Evolutionary conservation across 2,329 filamentous ascomycete species (phyloP).

Genomic region (Lachnellula hyalina): DNA sequence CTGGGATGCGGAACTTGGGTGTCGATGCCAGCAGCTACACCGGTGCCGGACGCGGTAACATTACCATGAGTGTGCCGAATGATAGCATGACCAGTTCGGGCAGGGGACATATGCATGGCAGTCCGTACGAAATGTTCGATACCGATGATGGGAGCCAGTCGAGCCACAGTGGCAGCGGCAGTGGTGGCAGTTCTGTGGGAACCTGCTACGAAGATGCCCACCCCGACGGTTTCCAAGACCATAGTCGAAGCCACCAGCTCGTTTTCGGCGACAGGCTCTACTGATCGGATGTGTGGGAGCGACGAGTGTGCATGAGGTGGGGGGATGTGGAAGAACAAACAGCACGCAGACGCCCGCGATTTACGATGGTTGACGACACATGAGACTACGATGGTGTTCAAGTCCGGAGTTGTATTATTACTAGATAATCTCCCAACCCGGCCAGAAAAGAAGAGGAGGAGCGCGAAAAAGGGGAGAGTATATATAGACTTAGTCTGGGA

Average conservation of each 20-base stretch:
- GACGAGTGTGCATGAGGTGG: neutral
- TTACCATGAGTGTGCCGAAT: slow-evolving; percentile 8
- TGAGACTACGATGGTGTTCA: slow-evolving; percentile 6
- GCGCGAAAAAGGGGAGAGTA: neutral
- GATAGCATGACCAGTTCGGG: slow-evolving; percentile 16
- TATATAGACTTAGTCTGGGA: neutral
- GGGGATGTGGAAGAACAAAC: neutral
- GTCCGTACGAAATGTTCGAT: slow-evolving; percentile 42
- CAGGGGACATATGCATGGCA: slow-evolving; percentile 2
- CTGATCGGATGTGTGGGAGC: slow-evolving; percentile 22
- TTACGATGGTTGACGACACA: slow-evolving; percentile 17
- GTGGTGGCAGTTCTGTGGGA: slow-evolving; percentile 1
- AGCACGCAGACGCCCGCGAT: neutral
- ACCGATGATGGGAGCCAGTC: slow-evolving; percentile 37
- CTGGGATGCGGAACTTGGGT: slow-evolving; percentile 10
- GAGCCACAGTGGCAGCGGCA: slow-evolving; percentile 28
- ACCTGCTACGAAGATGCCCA: slow-evolving; percentile 40
- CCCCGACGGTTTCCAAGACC: slow-evolving; percentile 22
- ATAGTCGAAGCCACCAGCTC: slow-evolving; percentile 29
- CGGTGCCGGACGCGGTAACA: slow-evolving; percentile 17
- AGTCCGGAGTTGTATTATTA: slow-evolving; percentile 16
- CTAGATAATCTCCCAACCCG: neutral
- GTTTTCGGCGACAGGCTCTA: slow-evolving; percentile 42
- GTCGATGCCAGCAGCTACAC: slow-evolving; percentile 5
- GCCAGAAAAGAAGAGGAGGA: no score